A percentile compares a stretch with the other conserved stretches of the same genome.
These are phyloP conservation scores for Metschnikowia shivogae DNA, from an alignment of 805 yeast genomes.

Conservation along the genomic window DNA sequence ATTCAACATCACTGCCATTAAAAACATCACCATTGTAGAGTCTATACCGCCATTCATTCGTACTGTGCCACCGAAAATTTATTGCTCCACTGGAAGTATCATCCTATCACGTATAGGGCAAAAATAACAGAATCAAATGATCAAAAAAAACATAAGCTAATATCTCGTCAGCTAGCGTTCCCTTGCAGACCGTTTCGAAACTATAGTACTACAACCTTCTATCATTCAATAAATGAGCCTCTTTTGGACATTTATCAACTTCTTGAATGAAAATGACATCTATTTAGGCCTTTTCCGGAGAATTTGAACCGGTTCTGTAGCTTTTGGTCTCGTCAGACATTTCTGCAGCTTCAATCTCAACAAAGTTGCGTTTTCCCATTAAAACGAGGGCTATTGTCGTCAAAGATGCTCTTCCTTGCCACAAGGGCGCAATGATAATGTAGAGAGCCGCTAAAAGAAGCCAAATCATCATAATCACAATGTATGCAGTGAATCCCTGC, in stretches of 20 bases:
- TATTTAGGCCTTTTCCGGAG: not conserved
- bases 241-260: too few species aligned
- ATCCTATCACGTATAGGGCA: too few species aligned
- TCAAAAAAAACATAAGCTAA: too few species aligned
- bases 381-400: not conserved
- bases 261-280: too few species aligned
- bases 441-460: conserved; percentile 30
- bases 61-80: too few species aligned
- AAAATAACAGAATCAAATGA: too few species aligned
- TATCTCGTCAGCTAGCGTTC: too few species aligned
- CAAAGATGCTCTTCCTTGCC: conserved; percentile 25
- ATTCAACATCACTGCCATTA: not conserved
- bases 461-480: conserved; percentile 37
- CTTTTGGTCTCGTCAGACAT: conserved; percentile 1
- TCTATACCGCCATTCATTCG: too few species aligned
- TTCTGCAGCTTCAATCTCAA: not conserved
- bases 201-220: too few species aligned
- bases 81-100: too few species aligned
- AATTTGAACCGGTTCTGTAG: not conserved
- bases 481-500: conserved; percentile 32
- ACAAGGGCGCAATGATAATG: conserved; percentile 35
- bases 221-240: too few species aligned
- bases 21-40: not conserved
- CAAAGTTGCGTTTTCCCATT: not conserved
- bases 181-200: too few species aligned